phyloP scores from a whole-genome alignment of 1,284 basidiomycete genomes.

The Flammula alnicola region DNA sequence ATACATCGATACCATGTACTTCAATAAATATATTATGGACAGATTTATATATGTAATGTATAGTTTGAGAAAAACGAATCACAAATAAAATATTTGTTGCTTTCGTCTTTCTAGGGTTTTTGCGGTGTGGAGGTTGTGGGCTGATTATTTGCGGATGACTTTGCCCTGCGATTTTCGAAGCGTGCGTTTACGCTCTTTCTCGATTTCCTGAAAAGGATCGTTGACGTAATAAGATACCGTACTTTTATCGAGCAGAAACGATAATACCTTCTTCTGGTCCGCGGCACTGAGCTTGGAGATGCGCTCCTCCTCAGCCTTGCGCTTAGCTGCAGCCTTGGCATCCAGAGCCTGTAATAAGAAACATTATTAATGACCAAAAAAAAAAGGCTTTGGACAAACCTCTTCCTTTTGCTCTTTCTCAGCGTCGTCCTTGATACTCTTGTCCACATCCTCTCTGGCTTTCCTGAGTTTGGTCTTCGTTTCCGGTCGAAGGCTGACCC shows the following conservation, averaged over 20 bases:
- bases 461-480: constrained; percentile 77
- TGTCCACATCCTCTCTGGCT: constrained; percentile 71
- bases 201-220: constrained; percentile 53
- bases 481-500: constrained; percentile 74
- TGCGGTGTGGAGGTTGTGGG: not conserved
- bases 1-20: constrained; percentile 20
- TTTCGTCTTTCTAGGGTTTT: not conserved
- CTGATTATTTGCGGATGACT: constrained; percentile 46
- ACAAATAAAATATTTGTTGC: not conserved
- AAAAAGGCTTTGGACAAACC: constrained; percentile 36
- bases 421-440: constrained; percentile 68
- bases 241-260: not conserved
- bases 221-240: constrained; percentile 7
- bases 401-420: constrained; percentile 76
- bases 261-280: constrained; percentile 86
- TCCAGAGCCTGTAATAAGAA: constrained; percentile 51
- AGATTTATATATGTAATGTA: constrained; percentile 10
- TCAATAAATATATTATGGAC: constrained; percentile 25
- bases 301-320: constrained; percentile 73
- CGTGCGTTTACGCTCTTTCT: constrained; percentile 75
- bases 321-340: constrained; percentile 73
- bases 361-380: constrained; percentile 3
- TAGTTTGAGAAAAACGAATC: constrained; percentile 4
- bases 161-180: constrained; percentile 74
- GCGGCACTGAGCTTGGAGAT: constrained; percentile 75